phyloP scores from a whole-genome alignment of 192 early-diverging fungal species.

The Rhizophagus clarus region DNA sequence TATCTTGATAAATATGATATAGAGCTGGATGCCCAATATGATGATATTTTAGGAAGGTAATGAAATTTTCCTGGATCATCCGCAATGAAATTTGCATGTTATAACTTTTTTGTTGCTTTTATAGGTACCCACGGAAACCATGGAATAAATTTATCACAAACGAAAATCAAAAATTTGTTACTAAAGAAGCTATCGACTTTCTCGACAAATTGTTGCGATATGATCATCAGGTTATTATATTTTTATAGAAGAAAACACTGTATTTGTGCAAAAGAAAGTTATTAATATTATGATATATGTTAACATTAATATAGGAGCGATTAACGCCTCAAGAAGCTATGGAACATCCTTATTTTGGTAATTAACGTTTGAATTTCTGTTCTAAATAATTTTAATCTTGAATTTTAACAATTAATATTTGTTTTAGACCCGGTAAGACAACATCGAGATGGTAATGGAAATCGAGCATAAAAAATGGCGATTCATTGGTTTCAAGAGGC shows the following conservation, averaged over 20 bases:
- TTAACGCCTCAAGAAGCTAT: constrained; percentile 87
- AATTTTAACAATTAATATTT: background rate
- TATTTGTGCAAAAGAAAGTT: background rate
- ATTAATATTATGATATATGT: background rate
- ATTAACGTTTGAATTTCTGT: background rate
- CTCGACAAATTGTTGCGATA: constrained; percentile 88
- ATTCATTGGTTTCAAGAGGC: background rate
- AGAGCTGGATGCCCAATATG: constrained; percentile 85
- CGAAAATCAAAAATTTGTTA: constrained; percentile 86
- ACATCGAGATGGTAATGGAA: constrained; percentile 8
- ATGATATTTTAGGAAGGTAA: constrained; percentile 88
- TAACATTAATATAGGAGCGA: constrained; percentile 50
- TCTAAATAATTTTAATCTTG: background rate
- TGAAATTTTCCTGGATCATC: background rate
- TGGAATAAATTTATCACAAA: constrained; percentile 85
- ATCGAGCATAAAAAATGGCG: background rate
- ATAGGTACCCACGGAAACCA: constrained; percentile 83
- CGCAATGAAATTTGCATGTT: background rate
- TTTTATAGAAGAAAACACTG: background rate
- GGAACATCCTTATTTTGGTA: constrained; percentile 84
- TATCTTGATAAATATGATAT: constrained; percentile 98
- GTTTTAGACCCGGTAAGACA: background rate
- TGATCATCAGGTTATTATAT: constrained; percentile 74
- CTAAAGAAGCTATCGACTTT: constrained; percentile 89
- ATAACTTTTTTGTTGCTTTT: background rate